A percentile compares a stretch with the other conserved stretches of the same genome.
phyloP scores from a whole-genome alignment of 2,329 filamentous ascomycete species.

The Lizonia empirigonia region DNA sequence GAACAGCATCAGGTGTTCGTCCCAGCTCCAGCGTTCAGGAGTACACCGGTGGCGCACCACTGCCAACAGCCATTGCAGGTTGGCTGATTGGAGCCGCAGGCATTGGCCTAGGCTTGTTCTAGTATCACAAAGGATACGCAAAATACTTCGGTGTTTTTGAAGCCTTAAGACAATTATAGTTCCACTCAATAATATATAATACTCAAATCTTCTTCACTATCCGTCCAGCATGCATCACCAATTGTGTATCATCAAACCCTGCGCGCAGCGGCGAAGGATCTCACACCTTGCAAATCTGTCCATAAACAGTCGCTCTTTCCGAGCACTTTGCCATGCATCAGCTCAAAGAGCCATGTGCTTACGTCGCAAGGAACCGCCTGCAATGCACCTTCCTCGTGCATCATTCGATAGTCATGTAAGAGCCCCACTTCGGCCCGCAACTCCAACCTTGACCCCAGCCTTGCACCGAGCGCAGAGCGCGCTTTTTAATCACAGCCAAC shows the following conservation, averaged over 20 bases:
- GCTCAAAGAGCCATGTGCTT: background rate
- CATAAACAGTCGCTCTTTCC: background rate
- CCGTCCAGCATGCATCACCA: background rate
- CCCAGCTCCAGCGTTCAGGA: constrained; percentile 10
- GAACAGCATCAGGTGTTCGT: constrained; percentile 6
- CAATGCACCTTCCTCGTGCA: constrained; percentile 9
- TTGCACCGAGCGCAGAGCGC: constrained; percentile 5
- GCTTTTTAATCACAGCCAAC: background rate
- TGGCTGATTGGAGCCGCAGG: constrained; percentile 31
- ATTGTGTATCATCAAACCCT: too few relatives aligned
- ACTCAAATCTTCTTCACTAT: background rate
- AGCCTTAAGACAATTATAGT: background rate
- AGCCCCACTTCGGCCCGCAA: constrained; percentile 13
- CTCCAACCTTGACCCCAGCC: constrained; percentile 8
- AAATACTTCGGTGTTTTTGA: constrained; percentile 3
- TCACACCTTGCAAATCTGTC: background rate
- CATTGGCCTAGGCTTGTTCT: constrained; percentile 30
- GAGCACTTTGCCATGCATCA: background rate
- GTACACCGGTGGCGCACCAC: constrained; percentile 23
- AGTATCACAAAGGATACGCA: background rate
- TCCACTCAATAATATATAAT: constrained; percentile 9
- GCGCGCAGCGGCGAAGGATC: background rate
- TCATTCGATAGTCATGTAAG: constrained; percentile 9
- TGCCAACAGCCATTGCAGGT: constrained; percentile 21
- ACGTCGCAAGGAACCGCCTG: constrained; percentile 4